A percentile compares a stretch with the other conserved stretches of the same genome.
These are phyloP conservation scores for Westerdykella aurantiaca DNA, from an alignment of 2,329 filamentous ascomycete genomes.

Conservation along the genomic window DNA sequence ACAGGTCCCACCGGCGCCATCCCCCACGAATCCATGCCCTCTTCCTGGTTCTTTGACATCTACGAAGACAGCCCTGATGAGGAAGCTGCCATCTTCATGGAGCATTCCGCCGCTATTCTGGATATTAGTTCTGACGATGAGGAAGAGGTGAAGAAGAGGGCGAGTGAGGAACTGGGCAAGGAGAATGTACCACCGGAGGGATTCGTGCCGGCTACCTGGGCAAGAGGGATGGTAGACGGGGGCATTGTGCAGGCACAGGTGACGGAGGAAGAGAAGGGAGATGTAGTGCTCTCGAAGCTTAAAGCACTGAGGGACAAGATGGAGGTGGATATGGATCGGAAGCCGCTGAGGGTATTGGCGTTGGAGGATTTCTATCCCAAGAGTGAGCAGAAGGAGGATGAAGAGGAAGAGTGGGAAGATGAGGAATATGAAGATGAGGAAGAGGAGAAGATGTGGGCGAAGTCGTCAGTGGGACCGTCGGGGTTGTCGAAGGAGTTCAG, in stretches of 20 bases:
- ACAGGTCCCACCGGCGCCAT: background rate
- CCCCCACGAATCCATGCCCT: constrained; percentile 50
- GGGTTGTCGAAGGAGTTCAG: no score
- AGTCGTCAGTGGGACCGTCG: no score
- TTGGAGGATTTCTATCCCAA: constrained; percentile 36
- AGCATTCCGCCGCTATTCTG: constrained; percentile 79
- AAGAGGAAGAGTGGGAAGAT: constrained; percentile 32
- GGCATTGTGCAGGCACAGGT: constrained; percentile 4
- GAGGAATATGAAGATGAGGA: constrained; percentile 15
- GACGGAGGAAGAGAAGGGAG: constrained; percentile 5
- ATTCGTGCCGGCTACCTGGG: constrained; percentile 19
- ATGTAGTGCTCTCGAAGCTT: constrained; percentile 25
- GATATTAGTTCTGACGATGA: constrained; percentile 90
- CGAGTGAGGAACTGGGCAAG: constrained; percentile 63
- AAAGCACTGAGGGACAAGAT: constrained; percentile 33
- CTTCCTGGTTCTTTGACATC: constrained; percentile 84
- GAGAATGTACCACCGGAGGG: constrained; percentile 79
- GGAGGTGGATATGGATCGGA: constrained; percentile 33
- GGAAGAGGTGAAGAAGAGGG: constrained; percentile 51
- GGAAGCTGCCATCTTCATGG: constrained; percentile 85
- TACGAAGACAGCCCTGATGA: constrained; percentile 88
- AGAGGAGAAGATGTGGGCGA: constrained; percentile 1
- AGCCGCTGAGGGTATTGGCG: constrained; percentile 32
- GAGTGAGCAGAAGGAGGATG: constrained; percentile 31
- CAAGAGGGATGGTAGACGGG: constrained; percentile 10